phyloP scores from a whole-genome alignment of 1,284 basidiomycete genomes.

The Acaromyces ingoldii region DNA sequence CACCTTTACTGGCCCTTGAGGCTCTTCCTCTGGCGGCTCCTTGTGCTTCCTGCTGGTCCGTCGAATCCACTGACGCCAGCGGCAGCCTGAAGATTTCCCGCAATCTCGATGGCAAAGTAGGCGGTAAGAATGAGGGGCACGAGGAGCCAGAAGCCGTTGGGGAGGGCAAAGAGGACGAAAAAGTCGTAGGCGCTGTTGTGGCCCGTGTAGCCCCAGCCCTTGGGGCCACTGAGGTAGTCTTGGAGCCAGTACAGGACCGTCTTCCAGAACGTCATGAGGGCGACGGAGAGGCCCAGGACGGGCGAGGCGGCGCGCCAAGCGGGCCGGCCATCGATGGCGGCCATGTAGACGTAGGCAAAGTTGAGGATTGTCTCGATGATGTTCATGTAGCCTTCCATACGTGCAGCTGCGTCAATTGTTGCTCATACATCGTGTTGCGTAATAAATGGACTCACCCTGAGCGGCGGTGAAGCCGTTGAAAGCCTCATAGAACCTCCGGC shows the following conservation, averaged over 20 bases:
- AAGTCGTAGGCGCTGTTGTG: slow-evolving; percentile 60
- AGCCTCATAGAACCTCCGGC: slow-evolving; percentile 60
- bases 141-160: slow-evolving; percentile 73
- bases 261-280: slow-evolving; percentile 74
- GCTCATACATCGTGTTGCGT: neutral
- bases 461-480: slow-evolving; percentile 79
- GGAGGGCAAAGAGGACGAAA: slow-evolving; percentile 66
- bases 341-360: slow-evolving; percentile 66
- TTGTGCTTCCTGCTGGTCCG: slow-evolving; percentile 6
- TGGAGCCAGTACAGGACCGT: slow-evolving; percentile 62
- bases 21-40: slow-evolving; percentile 1
- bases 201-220: slow-evolving; percentile 62
- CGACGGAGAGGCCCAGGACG: slow-evolving; percentile 68
- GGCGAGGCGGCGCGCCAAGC: slow-evolving; percentile 59
- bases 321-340: slow-evolving; percentile 57
- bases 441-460: slow-evolving; percentile 55
- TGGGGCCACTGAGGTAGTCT: slow-evolving; percentile 7
- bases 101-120: slow-evolving; percentile 19
- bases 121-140: slow-evolving; percentile 62
- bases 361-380: slow-evolving; percentile 73
- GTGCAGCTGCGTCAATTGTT: neutral
- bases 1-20: slow-evolving; percentile 8
- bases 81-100: slow-evolving; percentile 18
- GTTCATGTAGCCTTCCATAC: slow-evolving; percentile 61
- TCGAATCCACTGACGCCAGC: slow-evolving; percentile 21